A percentile compares a stretch with the other conserved stretches of the same genome.
Conservation (phyloP, 139 green algal genomes). For the Prasinococcaceae sp. region DNA sequence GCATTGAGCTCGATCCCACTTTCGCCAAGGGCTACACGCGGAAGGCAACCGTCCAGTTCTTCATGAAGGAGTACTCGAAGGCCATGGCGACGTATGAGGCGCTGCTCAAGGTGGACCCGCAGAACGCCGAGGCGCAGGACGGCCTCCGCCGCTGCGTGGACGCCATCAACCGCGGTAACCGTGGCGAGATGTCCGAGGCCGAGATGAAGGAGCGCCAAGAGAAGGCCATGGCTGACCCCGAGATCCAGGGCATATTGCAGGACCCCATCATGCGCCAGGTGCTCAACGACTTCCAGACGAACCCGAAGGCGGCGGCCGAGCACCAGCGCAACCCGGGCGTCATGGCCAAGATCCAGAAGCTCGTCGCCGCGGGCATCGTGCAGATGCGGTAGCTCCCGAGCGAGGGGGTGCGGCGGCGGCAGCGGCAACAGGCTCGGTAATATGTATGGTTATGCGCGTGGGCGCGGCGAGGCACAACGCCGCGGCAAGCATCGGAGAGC, state of each 20-base stretch:
- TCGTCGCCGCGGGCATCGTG: constrained; percentile 86
- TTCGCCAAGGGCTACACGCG: constrained; percentile 72
- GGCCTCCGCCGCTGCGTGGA: constrained; percentile 61
- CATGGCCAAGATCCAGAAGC: constrained; percentile 85
- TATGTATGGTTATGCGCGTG: too few relatives aligned
- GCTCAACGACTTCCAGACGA: constrained; percentile 75
- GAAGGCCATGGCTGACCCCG: constrained; percentile 77
- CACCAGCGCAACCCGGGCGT: constrained; percentile 78
- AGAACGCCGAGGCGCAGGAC: constrained; percentile 85
- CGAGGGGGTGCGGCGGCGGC: too few relatives aligned
- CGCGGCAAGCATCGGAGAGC: too few relatives aligned
- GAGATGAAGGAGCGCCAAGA: constrained; percentile 75
- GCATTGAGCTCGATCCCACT: constrained; percentile 77
- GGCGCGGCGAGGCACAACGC: too few relatives aligned
- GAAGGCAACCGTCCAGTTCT: constrained; percentile 87
- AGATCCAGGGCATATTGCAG: constrained; percentile 82
- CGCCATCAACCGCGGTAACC: constrained; percentile 37
- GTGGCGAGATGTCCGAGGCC: constrained; percentile 56
- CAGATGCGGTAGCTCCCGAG: too few relatives aligned
- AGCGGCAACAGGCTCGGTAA: too few relatives aligned
- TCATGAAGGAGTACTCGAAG: constrained; percentile 89
- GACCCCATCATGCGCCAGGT: constrained; percentile 88
- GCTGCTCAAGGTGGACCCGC: constrained; percentile 69
- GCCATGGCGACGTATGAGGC: constrained; percentile 37
- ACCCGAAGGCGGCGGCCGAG: constrained; percentile 61